Conservation (phyloP, 257 asterid species). For the Forsythia suspensa region DNA sequence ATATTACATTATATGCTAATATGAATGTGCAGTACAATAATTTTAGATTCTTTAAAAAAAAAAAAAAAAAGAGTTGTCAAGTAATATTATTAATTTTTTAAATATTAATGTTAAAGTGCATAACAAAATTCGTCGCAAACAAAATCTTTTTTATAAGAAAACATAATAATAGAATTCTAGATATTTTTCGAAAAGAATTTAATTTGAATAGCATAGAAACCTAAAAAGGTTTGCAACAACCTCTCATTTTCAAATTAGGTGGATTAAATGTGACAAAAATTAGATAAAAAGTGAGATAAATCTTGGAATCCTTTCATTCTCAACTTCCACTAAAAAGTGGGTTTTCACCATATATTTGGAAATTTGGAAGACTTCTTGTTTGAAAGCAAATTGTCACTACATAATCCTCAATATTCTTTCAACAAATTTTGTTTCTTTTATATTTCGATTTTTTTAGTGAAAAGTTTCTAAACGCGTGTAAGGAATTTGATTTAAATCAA, state of each 20-base stretch:
- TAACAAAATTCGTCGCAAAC: no score
- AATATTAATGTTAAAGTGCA: no score
- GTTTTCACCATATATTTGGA: constrained; percentile 1
- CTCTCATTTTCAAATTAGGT: background rate
- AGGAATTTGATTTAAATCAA: background rate
- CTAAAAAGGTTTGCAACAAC: no score
- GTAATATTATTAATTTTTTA: background rate
- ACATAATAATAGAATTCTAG: no score
- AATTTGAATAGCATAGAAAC: no score
- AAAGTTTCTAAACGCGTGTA: no score
- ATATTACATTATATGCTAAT: no score
- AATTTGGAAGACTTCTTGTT: background rate
- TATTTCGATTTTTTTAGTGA: background rate
- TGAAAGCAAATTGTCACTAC: constrained; percentile 2
- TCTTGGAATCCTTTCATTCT: background rate
- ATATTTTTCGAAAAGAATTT: no score
- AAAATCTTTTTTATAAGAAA: no score
- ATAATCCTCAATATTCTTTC: background rate
- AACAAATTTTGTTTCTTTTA: background rate
- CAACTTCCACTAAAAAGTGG: background rate
- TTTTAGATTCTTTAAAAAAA: background rate
- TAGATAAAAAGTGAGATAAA: constrained; percentile 1
- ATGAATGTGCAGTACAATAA: no score
- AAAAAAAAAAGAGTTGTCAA: background rate
- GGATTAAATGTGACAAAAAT: background rate